Base-by-base conservation (phyloP, 2,329 filamentous ascomycete genomes). In the Colletotrichum sp. region DNA sequence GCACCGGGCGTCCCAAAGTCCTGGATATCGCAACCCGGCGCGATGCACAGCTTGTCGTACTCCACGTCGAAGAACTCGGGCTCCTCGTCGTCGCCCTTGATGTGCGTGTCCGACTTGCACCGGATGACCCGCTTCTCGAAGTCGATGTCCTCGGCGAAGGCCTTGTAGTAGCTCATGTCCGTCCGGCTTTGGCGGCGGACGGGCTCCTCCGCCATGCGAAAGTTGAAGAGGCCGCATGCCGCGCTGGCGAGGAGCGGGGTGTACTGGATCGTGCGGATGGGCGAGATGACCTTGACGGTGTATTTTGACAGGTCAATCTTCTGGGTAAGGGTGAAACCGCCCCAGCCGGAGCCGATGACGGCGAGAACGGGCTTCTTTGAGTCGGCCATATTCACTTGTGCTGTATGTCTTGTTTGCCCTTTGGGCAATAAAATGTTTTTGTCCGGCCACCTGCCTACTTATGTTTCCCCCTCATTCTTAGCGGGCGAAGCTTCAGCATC, bases 211-310 rank as follows among this genome's bases (percentile, higher is more conserved):
- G 99, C 98, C 82, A 96, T 98, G 85, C 97, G 95, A 89, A 98
- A 97, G 90, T 99, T 97, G 86, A 99, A 97, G 81, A 95, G 94
- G 81, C 97, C 97, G 79, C 96, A 98, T 67, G 97, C 98, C 87
- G 97, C 98, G 84, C 96, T 98, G 79, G 97, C 97, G 76, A 99
- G 92, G 73, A 99, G 93, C 75, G 97, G 97, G 34, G 97, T 99
- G 91, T 99, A 99, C 80, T 99, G 94, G 93, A 99, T 99, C 91
- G 98, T 99, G 89, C 99, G 99, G 84, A 97, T 95, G 69, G 97
- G 97, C 64, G 97, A 98, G 85, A 99, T 95, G 85, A 99, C 96
- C 83, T 98, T 87, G 85, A 98, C 96, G 85, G 98, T 98, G 92
- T 98, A 99, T 92, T 99, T 99, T 78, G 99, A 92, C 75, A 99